A percentile compares a stretch with the other conserved stretches of the same genome.
Evolutionary conservation across 306 rosid species (phyloP).

Genomic region (Pachyrhizus erosus): DNA sequence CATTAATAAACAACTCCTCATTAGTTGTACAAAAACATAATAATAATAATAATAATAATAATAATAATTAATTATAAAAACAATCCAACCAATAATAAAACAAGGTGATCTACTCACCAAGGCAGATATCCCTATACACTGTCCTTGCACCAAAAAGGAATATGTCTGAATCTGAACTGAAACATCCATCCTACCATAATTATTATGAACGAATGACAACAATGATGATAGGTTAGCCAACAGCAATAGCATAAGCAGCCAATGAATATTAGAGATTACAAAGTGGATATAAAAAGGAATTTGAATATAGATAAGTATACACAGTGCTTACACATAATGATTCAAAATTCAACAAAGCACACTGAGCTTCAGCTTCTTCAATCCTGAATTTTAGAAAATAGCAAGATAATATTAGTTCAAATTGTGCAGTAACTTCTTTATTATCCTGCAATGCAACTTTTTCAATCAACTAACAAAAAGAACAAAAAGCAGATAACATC

Average conservation of each 20-base stretch:
- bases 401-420: conserved; percentile 13
- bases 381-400: conserved; percentile 57
- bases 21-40: conserved; percentile 30
- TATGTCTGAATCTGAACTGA: conserved; percentile 81
- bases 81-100: neutral
- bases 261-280: conserved; percentile 25
- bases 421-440: conserved; percentile 3
- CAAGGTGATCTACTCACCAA: conserved; percentile 57
- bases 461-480: conserved; percentile 27
- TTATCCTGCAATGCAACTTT: conserved; percentile 24
- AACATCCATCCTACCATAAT: conserved; percentile 75
- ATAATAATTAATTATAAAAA: neutral
- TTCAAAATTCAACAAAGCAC: conserved; percentile 79
- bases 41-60: no score
- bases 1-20: conserved; percentile 41
- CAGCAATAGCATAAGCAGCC: conserved; percentile 32
- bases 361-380: conserved; percentile 93
- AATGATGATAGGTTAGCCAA: conserved; percentile 31
- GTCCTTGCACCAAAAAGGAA: conserved; percentile 91
- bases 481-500: conserved; percentile 1
- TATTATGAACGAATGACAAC: conserved; percentile 23
- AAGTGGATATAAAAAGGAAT: neutral
- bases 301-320: conserved; percentile 18
- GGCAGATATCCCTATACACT: conserved; percentile 82
- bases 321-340: conserved; percentile 64